Percentiles rank a stretch among this genome's conserved stretches.
Evolutionary conservation across 1,284 basidiomycete species (phyloP).

Genomic region (Malassezia brasiliensis): DNA sequence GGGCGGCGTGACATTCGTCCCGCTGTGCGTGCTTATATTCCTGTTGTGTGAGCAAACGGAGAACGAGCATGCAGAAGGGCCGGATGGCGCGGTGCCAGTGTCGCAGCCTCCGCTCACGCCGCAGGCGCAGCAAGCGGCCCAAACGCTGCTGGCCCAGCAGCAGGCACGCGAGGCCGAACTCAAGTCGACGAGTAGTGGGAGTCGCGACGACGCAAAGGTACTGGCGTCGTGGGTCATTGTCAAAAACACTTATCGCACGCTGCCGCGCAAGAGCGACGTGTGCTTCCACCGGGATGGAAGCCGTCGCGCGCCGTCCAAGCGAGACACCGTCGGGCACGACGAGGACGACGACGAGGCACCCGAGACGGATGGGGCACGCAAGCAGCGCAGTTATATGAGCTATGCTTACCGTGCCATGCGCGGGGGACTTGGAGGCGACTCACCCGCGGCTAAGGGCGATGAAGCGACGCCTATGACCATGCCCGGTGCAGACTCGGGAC

Average conservation of each 20-base stretch:
- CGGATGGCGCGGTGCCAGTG: no score
- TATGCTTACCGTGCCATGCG: conserved; percentile 27
- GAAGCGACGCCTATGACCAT: neutral
- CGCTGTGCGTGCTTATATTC: conserved; percentile 22
- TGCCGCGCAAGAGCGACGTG: conserved; percentile 1
- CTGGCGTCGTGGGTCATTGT: conserved; percentile 1
- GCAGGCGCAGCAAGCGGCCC: neutral
- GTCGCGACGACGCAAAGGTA: conserved; percentile 17
- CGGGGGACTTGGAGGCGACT: conserved; percentile 4
- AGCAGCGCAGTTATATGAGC: conserved; percentile 28
- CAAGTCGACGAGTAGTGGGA: conserved; percentile 3
- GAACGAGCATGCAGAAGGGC: neutral
- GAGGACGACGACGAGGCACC: conserved; percentile 16
- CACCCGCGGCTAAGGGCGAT: conserved; percentile 2
- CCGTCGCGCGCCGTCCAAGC: neutral
- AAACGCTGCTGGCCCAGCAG: neutral
- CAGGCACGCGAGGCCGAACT: conserved; percentile 1
- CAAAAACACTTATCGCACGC: neutral
- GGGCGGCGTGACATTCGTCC: conserved; percentile 44
- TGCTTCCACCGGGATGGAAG: neutral
- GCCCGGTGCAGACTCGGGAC: neutral
- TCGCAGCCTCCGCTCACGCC: neutral
- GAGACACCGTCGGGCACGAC: conserved; percentile 29
- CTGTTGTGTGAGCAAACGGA: conserved; percentile 18
- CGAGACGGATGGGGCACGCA: neutral